Evolutionary conservation across 345 rosid genomes (phyloP).

Genomic region (Conringia planisiliqua): DNA sequence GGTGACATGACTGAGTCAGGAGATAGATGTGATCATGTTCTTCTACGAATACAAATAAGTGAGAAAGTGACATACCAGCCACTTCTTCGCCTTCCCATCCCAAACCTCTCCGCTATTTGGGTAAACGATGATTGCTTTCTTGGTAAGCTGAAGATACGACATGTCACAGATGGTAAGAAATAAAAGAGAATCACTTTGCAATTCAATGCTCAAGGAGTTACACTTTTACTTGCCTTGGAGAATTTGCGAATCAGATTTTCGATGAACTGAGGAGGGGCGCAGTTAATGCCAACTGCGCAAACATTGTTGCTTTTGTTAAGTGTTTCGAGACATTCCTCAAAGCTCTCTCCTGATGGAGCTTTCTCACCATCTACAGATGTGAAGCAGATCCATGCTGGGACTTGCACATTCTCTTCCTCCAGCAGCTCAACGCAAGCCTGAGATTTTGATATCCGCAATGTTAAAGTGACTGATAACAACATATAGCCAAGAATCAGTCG

Average conservation of each 20-base stretch:
- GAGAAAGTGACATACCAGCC: slow-evolving; percentile 63
- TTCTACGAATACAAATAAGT: neutral
- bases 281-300: slow-evolving; percentile 73
- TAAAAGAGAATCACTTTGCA: neutral
- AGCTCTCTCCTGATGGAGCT: slow-evolving; percentile 81
- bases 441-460: neutral
- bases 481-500: neutral
- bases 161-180: neutral
- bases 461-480: neutral
- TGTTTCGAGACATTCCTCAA: slow-evolving; percentile 62
- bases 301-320: slow-evolving; percentile 60
- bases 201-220: neutral
- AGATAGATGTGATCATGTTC: neutral
- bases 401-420: slow-evolving; percentile 68
- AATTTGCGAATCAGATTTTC: slow-evolving; percentile 57
- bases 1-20: neutral
- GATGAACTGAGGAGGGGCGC: slow-evolving; percentile 80
- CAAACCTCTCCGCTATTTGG: slow-evolving; percentile 93
- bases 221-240: slow-evolving; percentile 41
- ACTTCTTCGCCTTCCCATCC: slow-evolving; percentile 83
- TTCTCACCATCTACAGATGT: slow-evolving; percentile 75
- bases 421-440: slow-evolving; percentile 84
- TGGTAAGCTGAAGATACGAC: slow-evolving; percentile 49
- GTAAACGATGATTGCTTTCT: slow-evolving; percentile 67
- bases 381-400: slow-evolving; percentile 93